Percentiles rank a stretch among this genome's conserved stretches.
phyloP scores from a whole-genome alignment of 2,329 filamentous ascomycete genomes.

The Fusarium zealandicum region DNA sequence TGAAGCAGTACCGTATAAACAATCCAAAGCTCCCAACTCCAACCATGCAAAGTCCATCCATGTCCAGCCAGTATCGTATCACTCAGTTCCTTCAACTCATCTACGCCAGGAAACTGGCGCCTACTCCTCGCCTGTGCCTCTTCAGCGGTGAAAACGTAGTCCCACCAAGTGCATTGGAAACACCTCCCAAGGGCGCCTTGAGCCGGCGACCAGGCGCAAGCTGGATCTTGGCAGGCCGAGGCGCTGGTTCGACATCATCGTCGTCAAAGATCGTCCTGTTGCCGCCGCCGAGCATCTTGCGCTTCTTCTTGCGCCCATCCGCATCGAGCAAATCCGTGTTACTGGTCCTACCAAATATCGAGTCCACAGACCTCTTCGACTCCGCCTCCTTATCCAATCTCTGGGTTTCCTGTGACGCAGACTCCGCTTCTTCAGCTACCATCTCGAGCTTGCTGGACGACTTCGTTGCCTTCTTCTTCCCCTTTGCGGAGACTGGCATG shows the following conservation, averaged over 20 bases:
- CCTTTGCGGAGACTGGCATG: constrained; percentile 45
- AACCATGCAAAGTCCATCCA: constrained; percentile 18
- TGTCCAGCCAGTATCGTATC: background rate
- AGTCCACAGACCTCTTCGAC: constrained; percentile 22
- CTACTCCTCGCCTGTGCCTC: constrained; percentile 68
- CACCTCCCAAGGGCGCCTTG: constrained; percentile 50
- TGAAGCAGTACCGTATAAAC: background rate
- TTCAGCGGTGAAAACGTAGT: constrained; percentile 75
- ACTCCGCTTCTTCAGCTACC: constrained; percentile 49
- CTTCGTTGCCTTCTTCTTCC: constrained; percentile 45
- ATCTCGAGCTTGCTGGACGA: constrained; percentile 46
- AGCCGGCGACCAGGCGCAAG: constrained; percentile 40
- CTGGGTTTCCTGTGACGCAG: constrained; percentile 44
- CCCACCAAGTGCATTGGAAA: constrained; percentile 58
- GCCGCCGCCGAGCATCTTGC: constrained; percentile 70
- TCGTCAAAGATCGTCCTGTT: constrained; percentile 75
- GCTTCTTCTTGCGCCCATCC: constrained; percentile 71
- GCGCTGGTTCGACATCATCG: constrained; percentile 59
- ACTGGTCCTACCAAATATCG: constrained; percentile 8
- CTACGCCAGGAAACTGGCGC: constrained; percentile 65
- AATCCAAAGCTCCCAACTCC: constrained; percentile 27
- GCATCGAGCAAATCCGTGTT: constrained; percentile 37
- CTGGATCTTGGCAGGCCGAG: constrained; percentile 45
- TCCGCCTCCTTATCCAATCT: constrained; percentile 20
- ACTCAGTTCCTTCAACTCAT: background rate